Evolutionary conservation across 441 rosid genomes (phyloP).

Genomic region (Euphorbia celastroides): DNA sequence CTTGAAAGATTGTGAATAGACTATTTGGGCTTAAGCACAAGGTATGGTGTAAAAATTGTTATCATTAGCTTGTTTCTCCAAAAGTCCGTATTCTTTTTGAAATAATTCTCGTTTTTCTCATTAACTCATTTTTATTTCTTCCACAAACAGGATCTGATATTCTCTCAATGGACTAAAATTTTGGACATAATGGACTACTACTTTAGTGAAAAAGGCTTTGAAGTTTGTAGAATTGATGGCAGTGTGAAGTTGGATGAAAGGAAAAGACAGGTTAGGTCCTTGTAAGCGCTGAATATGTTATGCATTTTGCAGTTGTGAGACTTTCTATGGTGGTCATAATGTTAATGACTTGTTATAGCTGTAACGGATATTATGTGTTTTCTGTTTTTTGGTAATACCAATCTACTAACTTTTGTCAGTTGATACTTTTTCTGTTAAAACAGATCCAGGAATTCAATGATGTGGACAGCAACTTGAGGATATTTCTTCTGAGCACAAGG

Average conservation of each 20-base stretch:
- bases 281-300: background rate
- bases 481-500: conserved; percentile 93
- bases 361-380: background rate
- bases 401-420: background rate
- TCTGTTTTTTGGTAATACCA: background rate
- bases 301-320: background rate
- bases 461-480: conserved; percentile 53
- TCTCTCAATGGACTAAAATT: conserved; percentile 85
- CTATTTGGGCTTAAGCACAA: conserved; percentile 73
- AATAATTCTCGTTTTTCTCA: conserved; percentile 4
- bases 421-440: conserved; percentile 4
- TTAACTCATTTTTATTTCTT: conserved; percentile 19
- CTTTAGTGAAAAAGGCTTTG: conserved; percentile 84
- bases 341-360: too few species aligned
- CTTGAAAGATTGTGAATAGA: conserved; percentile 58
- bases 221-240: conserved; percentile 95
- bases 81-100: background rate
- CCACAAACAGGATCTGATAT: conserved; percentile 66
- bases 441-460: conserved; percentile 86
- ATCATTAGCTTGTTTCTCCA: conserved; percentile 18
- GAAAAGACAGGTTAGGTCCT: conserved; percentile 64
- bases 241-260: conserved; percentile 69
- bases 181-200: conserved; percentile 95
- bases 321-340: background rate
- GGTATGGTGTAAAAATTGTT: conserved; percentile 36